A percentile compares a stretch with the other conserved stretches of the same genome.
These are phyloP conservation scores for Avena atlantica DNA, from an alignment of 176 grass and related monocot species.

Conservation along the genomic window DNA sequence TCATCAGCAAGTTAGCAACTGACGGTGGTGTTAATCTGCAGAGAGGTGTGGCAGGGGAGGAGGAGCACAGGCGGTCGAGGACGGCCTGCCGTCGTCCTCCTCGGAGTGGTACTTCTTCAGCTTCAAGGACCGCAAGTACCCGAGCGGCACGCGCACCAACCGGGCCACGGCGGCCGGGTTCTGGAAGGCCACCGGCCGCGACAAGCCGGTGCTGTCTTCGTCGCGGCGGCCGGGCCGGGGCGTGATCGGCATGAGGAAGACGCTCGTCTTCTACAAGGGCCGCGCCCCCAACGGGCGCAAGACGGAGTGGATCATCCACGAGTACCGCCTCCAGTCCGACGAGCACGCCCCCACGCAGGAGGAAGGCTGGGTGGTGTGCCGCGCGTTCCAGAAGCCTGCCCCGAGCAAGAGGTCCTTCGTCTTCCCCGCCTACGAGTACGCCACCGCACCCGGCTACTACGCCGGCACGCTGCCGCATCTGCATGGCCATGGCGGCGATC, in stretches of 20 bases:
- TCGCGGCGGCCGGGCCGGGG: neutral
- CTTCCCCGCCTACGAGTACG: slow-evolving; percentile 29
- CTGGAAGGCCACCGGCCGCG: slow-evolving; percentile 92
- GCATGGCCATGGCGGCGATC: neutral
- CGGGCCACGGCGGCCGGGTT: slow-evolving; percentile 78
- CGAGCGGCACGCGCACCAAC: slow-evolving; percentile 79
- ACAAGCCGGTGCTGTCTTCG: slow-evolving; percentile 71
- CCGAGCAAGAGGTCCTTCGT: slow-evolving; percentile 54
- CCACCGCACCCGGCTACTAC: neutral
- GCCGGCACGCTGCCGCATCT: neutral
- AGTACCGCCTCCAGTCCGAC: slow-evolving; percentile 30
- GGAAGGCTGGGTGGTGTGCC: slow-evolving; percentile 99
- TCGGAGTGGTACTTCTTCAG: slow-evolving; percentile 82
- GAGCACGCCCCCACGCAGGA: slow-evolving; percentile 45
- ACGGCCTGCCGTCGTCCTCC: neutral
- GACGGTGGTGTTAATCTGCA: neutral
- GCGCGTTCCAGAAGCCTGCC: slow-evolving; percentile 71
- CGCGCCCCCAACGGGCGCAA: slow-evolving; percentile 63
- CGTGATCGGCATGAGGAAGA: slow-evolving; percentile 91
- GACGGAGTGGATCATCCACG: slow-evolving; percentile 15
- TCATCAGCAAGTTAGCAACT: neutral
- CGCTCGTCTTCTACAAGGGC: slow-evolving; percentile 84
- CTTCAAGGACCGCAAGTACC: slow-evolving; percentile 84
- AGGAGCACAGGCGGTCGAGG: neutral
- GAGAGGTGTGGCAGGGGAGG: slow-evolving; percentile 53